Evolutionary conservation across 768 basidiomycete species (phyloP).

Genomic region (Trametes meyenii): DNA sequence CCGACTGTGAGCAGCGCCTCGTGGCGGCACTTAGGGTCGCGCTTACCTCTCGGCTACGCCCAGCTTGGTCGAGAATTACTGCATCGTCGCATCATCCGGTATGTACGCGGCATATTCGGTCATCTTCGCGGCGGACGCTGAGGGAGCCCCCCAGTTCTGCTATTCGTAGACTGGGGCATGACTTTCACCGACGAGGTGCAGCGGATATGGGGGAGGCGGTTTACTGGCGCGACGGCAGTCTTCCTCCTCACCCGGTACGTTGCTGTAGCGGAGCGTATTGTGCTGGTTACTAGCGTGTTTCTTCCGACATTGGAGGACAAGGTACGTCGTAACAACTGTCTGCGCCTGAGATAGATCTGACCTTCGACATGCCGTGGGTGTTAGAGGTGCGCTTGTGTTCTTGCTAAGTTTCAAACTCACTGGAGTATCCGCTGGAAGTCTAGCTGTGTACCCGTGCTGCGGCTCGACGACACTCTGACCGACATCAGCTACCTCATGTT

Average conservation of each 20-base stretch:
- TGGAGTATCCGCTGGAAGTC: not conserved
- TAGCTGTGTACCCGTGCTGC: conserved; percentile 25
- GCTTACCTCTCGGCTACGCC: not conserved
- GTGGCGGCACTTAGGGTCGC: not conserved
- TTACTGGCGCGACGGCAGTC: conserved; percentile 21
- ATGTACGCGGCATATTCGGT: not conserved
- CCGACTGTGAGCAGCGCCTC: conserved; percentile 6
- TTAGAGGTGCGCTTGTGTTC: conserved; percentile 11
- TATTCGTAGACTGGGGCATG: conserved; percentile 14
- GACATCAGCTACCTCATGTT: conserved; percentile 24
- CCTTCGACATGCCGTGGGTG: not conserved
- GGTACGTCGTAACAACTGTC: conserved; percentile 6
- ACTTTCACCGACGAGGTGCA: conserved; percentile 21
- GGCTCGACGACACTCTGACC: conserved; percentile 23
- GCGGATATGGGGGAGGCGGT: conserved; percentile 21
- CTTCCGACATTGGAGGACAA: conserved; percentile 18
- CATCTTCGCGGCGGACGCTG: no score
- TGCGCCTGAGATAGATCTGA: not conserved
- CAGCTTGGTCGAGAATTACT: conserved; percentile 7
- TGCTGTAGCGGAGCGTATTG: conserved; percentile 21
- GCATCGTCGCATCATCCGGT: conserved; percentile 18
- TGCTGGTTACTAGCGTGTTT: conserved; percentile 20
- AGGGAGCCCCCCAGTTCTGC: not conserved
- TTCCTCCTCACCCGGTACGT: conserved; percentile 21
- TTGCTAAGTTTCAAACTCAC: not conserved